These are phyloP conservation scores for Populus tomentosa DNA, from an alignment of 441 rosid species.

Conservation along the genomic window DNA sequence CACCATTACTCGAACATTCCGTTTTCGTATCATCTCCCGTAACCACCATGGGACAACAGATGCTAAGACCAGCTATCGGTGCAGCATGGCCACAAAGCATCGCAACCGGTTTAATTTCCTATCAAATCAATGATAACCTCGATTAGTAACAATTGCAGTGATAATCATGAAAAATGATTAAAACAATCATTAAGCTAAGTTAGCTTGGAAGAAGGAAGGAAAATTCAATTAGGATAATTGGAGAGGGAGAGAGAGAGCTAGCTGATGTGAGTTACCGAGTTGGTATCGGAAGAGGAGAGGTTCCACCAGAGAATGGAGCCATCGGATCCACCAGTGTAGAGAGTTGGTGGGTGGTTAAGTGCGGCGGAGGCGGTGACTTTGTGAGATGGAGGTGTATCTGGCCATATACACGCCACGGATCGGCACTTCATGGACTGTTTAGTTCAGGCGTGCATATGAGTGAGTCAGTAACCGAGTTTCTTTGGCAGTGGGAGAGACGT, in stretches of 20 bases:
- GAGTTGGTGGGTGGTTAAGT: constrained; percentile 58
- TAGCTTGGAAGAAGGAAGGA: neutral
- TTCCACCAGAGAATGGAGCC: constrained; percentile 95
- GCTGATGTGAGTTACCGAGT: constrained; percentile 40
- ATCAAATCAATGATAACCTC: constrained; percentile 2
- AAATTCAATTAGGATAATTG: neutral
- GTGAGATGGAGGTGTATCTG: constrained; percentile 64
- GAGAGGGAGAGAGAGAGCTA: neutral
- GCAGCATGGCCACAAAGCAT: constrained; percentile 87
- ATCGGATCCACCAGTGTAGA: constrained; percentile 92
- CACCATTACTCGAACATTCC: constrained; percentile 31
- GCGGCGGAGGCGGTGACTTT: constrained; percentile 63
- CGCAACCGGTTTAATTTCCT: constrained; percentile 82
- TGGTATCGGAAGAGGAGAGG: constrained; percentile 46
- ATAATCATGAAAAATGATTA: neutral
- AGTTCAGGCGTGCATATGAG: neutral
- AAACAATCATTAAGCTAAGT: neutral
- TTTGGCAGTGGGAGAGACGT: neutral
- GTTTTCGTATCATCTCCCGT: constrained; percentile 36
- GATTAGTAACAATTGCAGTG: neutral
- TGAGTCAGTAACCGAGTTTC: neutral
- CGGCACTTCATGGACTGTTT: constrained; percentile 70
- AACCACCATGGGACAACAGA: constrained; percentile 56
- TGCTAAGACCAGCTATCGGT: constrained; percentile 63
- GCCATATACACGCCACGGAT: constrained; percentile 82